Evolutionary conservation across 2,329 filamentous ascomycete genomes (phyloP).

Genomic region (Colletotrichum sp.): DNA sequence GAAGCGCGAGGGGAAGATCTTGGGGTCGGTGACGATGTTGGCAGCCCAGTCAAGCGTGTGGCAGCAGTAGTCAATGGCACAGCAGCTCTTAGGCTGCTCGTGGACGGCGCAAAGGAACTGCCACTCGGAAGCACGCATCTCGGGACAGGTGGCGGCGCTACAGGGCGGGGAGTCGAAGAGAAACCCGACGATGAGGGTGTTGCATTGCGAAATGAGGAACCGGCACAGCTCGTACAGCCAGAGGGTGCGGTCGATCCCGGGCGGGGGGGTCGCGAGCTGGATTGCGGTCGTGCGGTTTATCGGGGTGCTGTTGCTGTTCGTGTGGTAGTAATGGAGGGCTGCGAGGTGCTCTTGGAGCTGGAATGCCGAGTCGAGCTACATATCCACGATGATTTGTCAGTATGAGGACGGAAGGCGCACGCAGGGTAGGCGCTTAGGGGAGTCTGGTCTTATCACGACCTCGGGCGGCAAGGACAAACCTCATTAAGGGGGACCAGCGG

Average conservation of each 20-base stretch:
- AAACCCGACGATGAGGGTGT: conserved; percentile 89
- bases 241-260: conserved; percentile 81
- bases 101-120: conserved; percentile 98
- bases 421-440: not conserved
- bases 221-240: conserved; percentile 99
- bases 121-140: conserved; percentile 99
- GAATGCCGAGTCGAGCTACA: conserved; percentile 92
- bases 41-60: conserved; percentile 98
- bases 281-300: conserved; percentile 79
- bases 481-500: conserved; percentile 86
- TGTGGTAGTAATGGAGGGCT: conserved; percentile 85
- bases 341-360: conserved; percentile 97
- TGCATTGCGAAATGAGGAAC: conserved; percentile 93
- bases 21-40: conserved; percentile 90
- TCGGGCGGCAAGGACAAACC: conserved; percentile 53
- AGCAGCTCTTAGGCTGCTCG: conserved; percentile 94
- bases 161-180: conserved; percentile 91
- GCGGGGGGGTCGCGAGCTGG: conserved; percentile 79
- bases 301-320: conserved; percentile 68
- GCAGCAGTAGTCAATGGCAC: conserved; percentile 98
- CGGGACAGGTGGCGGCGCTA: conserved; percentile 86
- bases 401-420: not conserved
- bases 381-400: not conserved
- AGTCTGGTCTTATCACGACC: not conserved
- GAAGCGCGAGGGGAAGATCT: conserved; percentile 91